Base-by-base conservation (phyloP, 495 filamentous ascomycete species). In the Hyaloscypha hepaticicola region DNA sequence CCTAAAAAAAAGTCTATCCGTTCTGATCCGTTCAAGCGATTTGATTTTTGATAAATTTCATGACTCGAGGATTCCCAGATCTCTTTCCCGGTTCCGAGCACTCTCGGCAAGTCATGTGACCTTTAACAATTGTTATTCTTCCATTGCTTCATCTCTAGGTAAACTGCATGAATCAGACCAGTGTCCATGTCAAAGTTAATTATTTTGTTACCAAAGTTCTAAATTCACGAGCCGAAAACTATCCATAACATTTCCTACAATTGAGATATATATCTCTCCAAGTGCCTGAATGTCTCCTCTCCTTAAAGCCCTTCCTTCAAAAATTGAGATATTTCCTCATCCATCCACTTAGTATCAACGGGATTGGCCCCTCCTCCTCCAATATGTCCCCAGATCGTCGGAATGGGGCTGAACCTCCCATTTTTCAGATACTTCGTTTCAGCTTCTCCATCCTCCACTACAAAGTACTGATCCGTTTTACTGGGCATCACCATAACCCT, bases 341-440 rank as follows among this genome's bases (percentile, higher is more conserved):
- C 68, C 57, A 78, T 72, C 69, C 72, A 82, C 63, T 71, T 69
- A 7, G 58, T 74, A 75, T 82, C 80, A 7, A 65, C 75, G 59
- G 71, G 60, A 61, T 66, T 77, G 19, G 62, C 77, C 26, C 78
- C 78, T 21, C 74, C 76, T 1, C 78, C 80, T 7, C 78, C 80
- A 38, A 78, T 51, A 75, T 82, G 80, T 3, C 80, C 80, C 77
- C 76, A 81, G 33, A 80, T 70, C n/a, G 69, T 78, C 33, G 76
- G 73, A 66, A 81, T 81, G 11, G 74, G 65, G 9, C 61, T 65
- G 50, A 79, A 72, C 52, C 72, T 65, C 34, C 75, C 79, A 48
- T 74, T 61, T 66, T 73, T 73, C 60, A 82, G 55, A 61, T 73
- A 61, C 65, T 71, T 72, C 5, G 79, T 69, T 71, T 82, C 80